phyloP scores from a whole-genome alignment of 1,139 yeast species.

The Diutina sp. region DNA sequence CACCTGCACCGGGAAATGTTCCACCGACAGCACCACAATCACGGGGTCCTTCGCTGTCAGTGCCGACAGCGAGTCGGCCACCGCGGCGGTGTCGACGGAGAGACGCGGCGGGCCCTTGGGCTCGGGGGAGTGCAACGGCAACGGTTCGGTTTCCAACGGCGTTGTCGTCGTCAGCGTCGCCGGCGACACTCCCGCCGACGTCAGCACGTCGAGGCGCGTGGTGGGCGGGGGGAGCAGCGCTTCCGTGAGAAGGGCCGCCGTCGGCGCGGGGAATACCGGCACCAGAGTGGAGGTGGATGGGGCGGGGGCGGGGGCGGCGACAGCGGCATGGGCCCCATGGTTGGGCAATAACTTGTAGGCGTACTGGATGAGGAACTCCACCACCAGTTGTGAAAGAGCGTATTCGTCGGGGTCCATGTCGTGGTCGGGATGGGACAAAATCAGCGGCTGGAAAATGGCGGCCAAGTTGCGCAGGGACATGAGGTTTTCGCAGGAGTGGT shows the following conservation, averaged over 20 bases:
- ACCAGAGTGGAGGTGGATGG: too few species aligned
- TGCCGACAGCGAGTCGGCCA: not conserved
- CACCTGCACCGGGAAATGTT: not conserved
- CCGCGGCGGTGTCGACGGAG: not conserved
- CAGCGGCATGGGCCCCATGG: conserved; percentile 8
- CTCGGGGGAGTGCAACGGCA: not conserved
- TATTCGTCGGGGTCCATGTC: conserved; percentile 89
- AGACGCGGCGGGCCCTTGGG: not conserved
- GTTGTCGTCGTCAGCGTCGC: not conserved
- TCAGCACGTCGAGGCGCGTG: not conserved
- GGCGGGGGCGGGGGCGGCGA: too few species aligned
- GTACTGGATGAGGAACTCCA: conserved; percentile 81
- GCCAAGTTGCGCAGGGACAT: conserved; percentile 93
- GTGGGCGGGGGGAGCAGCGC: not conserved
- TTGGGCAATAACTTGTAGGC: conserved; percentile 63
- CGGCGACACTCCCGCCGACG: not conserved
- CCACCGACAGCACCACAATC: not conserved
- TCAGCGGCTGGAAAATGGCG: conserved; percentile 92
- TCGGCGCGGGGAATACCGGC: not conserved
- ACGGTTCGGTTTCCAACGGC: not conserved
- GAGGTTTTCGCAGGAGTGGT: conserved; percentile 62
- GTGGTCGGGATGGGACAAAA: conserved; percentile 83
- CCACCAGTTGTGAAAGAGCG: conserved; percentile 74
- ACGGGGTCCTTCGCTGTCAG: not conserved
- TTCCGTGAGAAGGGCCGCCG: not conserved